A percentile compares a stretch with the other conserved stretches of the same genome.
Conservation (phyloP, 108 stramenopile species). For the Nitzschia palea region DNA sequence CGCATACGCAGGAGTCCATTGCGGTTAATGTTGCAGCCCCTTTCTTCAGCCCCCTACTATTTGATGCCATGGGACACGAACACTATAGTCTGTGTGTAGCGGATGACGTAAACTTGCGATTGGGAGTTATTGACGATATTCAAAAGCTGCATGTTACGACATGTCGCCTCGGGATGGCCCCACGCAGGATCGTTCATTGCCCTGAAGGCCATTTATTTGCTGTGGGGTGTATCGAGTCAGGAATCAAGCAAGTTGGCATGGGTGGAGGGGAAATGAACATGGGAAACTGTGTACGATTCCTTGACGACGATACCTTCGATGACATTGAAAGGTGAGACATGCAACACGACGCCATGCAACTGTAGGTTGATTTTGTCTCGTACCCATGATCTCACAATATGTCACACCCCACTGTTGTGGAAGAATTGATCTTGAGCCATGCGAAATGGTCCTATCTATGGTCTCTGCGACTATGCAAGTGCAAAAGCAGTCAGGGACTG, state of each 20-base stretch:
- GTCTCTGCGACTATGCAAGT: constrained; percentile 48
- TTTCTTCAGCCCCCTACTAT: constrained; percentile 69
- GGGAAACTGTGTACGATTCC: constrained; percentile 87
- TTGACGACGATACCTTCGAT: constrained; percentile 88
- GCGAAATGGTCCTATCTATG: constrained; percentile 82
- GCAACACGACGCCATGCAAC: not conserved
- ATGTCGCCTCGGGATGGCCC: constrained; percentile 89
- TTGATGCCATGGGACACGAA: constrained; percentile 48
- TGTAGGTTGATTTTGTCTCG: not conserved
- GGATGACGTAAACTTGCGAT: constrained; percentile 80
- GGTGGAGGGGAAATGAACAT: constrained; percentile 57
- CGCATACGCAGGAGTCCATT: constrained; percentile 47
- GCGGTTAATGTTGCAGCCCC: constrained; percentile 79
- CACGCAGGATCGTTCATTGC: constrained; percentile 87
- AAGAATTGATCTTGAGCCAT: constrained; percentile 81
- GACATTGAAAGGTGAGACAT: constrained; percentile 68
- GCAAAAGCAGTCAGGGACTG: constrained; percentile 26
- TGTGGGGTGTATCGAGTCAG: constrained; percentile 81
- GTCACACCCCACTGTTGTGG: not conserved
- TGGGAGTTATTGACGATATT: constrained; percentile 97
- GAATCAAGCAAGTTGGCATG: constrained; percentile 45
- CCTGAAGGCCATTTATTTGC: constrained; percentile 75
- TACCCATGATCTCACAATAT: not conserved
- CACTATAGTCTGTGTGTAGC: constrained; percentile 92
- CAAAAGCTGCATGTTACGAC: constrained; percentile 98